Conservation (phyloP, 2,329 filamentous ascomycete species). For the Magnaporthales sp. region DNA sequence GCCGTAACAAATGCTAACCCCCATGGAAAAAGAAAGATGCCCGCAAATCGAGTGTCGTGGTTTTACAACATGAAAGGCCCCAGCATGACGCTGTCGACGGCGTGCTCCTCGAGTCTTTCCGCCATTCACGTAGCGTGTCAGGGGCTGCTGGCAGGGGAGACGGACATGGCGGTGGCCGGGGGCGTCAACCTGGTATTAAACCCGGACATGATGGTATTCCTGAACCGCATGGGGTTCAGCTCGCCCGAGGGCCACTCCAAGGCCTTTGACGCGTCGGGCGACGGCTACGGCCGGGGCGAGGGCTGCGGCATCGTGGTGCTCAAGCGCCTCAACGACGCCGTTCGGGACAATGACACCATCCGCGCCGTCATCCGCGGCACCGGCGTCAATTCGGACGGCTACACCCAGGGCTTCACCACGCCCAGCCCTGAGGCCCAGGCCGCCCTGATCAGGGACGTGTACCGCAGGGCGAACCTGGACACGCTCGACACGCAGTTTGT, state of each 20-base stretch:
- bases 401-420: slow-evolving; percentile 45
- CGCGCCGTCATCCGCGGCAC: slow-evolving; percentile 40
- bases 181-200: slow-evolving; percentile 14
- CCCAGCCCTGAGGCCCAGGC: slow-evolving; percentile 42
- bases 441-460: slow-evolving; percentile 15
- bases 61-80: slow-evolving; percentile 31
- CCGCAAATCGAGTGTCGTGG: slow-evolving; percentile 31
- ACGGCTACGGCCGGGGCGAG: slow-evolving; percentile 54
- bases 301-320: slow-evolving; percentile 46
- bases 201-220: slow-evolving; percentile 9
- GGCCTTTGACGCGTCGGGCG: slow-evolving; percentile 27
- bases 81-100: slow-evolving; percentile 34
- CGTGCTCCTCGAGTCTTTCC: slow-evolving; percentile 31
- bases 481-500: neutral
- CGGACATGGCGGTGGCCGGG: slow-evolving; percentile 12
- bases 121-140: slow-evolving; percentile 30
- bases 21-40: slow-evolving; percentile 17
- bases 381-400: slow-evolving; percentile 48
- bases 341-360: slow-evolving; percentile 45
- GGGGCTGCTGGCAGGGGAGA: slow-evolving; percentile 13
- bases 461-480: slow-evolving; percentile 16
- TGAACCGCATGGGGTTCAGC: slow-evolving; percentile 16
- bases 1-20: no score
- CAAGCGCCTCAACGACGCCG: slow-evolving; percentile 46
- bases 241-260: slow-evolving; percentile 19